These are phyloP conservation scores for Magnusiomyces sp. DNA, from an alignment of 1,139 yeast genomes.

Conservation along the genomic window DNA sequence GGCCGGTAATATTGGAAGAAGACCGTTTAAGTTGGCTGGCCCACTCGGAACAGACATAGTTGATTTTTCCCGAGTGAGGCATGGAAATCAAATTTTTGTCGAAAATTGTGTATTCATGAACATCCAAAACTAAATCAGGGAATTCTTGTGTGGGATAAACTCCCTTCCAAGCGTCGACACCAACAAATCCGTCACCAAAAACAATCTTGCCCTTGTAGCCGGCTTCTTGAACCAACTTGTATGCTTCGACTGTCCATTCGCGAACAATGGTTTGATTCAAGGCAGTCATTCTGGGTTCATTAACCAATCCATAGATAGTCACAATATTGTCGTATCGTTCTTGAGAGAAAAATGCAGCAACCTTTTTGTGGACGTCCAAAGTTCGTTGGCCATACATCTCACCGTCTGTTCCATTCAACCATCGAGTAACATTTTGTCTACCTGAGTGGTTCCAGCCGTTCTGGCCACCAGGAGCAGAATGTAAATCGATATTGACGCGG, in stretches of 20 bases:
- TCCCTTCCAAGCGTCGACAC: slow-evolving; percentile 29
- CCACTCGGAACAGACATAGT: slow-evolving; percentile 36
- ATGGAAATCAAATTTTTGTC: slow-evolving; percentile 49
- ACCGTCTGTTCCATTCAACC: slow-evolving; percentile 43
- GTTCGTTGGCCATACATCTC: slow-evolving; percentile 26
- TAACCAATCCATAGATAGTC: slow-evolving; percentile 70
- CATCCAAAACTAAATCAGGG: slow-evolving; percentile 54
- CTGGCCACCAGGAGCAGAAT: slow-evolving; percentile 89
- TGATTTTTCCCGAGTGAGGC: slow-evolving; percentile 38
- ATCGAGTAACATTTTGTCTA: slow-evolving; percentile 51
- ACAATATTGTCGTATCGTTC: slow-evolving; percentile 58
- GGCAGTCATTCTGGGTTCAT: slow-evolving; percentile 34
- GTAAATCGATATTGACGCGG: slow-evolving; percentile 78
- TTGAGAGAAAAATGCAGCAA: slow-evolving; percentile 57
- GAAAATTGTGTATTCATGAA: slow-evolving; percentile 58
- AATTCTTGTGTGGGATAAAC: slow-evolving; percentile 43
- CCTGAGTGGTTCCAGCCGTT: slow-evolving; percentile 93
- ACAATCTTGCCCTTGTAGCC: slow-evolving; percentile 27
- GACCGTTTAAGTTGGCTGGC: slow-evolving; percentile 42
- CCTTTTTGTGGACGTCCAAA: slow-evolving; percentile 35
- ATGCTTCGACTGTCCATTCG: slow-evolving; percentile 30
- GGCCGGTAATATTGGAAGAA: slow-evolving; percentile 47
- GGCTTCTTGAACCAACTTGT: slow-evolving; percentile 24
- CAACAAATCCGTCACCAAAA: slow-evolving; percentile 32
- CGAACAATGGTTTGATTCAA: slow-evolving; percentile 24